These are phyloP conservation scores for Phyllosticta citrichinensis DNA, from an alignment of 2,329 filamentous ascomycete genomes.

Conservation along the genomic window DNA sequence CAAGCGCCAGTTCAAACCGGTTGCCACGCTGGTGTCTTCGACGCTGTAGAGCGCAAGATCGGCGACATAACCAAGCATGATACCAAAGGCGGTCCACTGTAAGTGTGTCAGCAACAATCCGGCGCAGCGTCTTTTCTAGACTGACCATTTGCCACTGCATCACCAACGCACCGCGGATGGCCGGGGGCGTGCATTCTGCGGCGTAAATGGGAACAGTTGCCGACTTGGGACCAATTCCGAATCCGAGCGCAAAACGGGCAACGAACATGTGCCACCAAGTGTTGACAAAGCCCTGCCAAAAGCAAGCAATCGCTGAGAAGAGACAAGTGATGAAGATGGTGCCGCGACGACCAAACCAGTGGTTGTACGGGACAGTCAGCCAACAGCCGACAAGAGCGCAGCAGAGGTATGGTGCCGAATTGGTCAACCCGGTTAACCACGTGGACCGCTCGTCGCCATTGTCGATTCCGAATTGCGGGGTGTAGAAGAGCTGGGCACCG, in stretches of 20 bases:
- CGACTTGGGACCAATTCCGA: slow-evolving; percentile 68
- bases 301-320: slow-evolving; percentile 50
- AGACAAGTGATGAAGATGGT: slow-evolving; percentile 69
- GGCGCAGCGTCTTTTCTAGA: not conserved
- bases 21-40: slow-evolving; percentile 14
- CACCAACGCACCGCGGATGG: slow-evolving; percentile 63
- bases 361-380: slow-evolving; percentile 64
- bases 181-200: slow-evolving; percentile 61
- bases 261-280: slow-evolving; percentile 63
- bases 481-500: slow-evolving; percentile 58
- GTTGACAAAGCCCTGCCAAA: slow-evolving; percentile 56
- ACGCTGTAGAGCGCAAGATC: slow-evolving; percentile 19
- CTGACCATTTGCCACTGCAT: slow-evolving; percentile 68
- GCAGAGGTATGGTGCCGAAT: slow-evolving; percentile 54
- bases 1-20: slow-evolving; percentile 20
- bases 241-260: slow-evolving; percentile 62
- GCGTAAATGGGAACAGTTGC: slow-evolving; percentile 68
- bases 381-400: slow-evolving; percentile 62
- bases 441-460: slow-evolving; percentile 36
- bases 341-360: slow-evolving; percentile 57
- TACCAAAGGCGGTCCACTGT: slow-evolving; percentile 26
- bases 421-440: slow-evolving; percentile 54
- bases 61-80: slow-evolving; percentile 19
- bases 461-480: slow-evolving; percentile 48
- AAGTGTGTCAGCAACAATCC: not conserved